Percentiles rank a stretch among this genome's conserved stretches.
Conservation (phyloP, 768 basidiomycete genomes). For the Amanita jacksonii region DNA sequence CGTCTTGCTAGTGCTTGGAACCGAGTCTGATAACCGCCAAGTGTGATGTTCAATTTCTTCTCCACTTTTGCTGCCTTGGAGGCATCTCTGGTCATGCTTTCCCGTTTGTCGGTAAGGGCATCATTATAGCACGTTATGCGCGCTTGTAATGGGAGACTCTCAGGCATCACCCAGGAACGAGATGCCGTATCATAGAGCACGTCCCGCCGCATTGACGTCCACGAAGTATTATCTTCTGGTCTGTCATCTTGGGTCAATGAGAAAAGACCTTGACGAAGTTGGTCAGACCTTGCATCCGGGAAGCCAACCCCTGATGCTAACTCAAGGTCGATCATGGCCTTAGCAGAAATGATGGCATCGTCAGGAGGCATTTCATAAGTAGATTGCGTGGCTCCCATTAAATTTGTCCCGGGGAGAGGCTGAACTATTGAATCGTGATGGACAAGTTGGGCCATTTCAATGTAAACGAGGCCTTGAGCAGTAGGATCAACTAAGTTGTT, state of each 20-base stretch:
- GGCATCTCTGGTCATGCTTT: slow-evolving; percentile 72
- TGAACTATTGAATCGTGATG: slow-evolving; percentile 82
- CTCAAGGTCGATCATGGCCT: slow-evolving; percentile 64
- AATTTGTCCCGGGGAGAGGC: slow-evolving; percentile 81
- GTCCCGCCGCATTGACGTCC: slow-evolving; percentile 58
- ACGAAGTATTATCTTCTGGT: slow-evolving; percentile 51
- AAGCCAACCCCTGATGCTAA: slow-evolving; percentile 76
- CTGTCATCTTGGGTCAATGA: slow-evolving; percentile 54
- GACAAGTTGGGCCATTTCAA: slow-evolving; percentile 70
- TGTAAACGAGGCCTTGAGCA: slow-evolving; percentile 59
- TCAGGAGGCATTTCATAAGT: slow-evolving; percentile 70
- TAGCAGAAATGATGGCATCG: slow-evolving; percentile 61
- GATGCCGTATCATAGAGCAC: slow-evolving; percentile 52
- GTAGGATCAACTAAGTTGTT: slow-evolving; percentile 31
- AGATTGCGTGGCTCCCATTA: slow-evolving; percentile 64
- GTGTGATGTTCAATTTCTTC: slow-evolving; percentile 78
- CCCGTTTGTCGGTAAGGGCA: slow-evolving; percentile 53
- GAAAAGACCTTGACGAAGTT: slow-evolving; percentile 69
- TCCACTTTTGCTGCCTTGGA: slow-evolving; percentile 76
- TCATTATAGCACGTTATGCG: slow-evolving; percentile 56
- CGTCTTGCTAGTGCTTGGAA: slow-evolving; percentile 56
- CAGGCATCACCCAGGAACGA: slow-evolving; percentile 59
- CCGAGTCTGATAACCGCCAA: slow-evolving; percentile 88
- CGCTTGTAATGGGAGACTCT: slow-evolving; percentile 43
- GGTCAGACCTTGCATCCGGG: slow-evolving; percentile 69